Percentiles rank a stretch among this genome's conserved stretches.
Evolutionary conservation across 768 basidiomycete genomes (phyloP).

Genomic region (Ephemerocybe angulata): DNA sequence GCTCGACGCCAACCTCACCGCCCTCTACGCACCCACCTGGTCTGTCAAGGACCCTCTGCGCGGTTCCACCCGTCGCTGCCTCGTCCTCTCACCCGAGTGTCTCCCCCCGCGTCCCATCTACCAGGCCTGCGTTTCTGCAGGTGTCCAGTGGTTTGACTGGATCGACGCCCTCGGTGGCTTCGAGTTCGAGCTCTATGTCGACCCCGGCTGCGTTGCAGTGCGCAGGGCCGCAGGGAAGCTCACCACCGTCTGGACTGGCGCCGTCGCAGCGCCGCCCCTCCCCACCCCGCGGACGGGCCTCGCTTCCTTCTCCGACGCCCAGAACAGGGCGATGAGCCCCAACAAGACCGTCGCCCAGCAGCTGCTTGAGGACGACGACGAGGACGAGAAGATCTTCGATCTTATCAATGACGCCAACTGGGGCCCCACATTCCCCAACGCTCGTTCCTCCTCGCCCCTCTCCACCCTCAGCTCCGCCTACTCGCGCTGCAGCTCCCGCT

Average conservation of each 20-base stretch:
- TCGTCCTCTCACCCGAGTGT: constrained; percentile 65
- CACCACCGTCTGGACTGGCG: constrained; percentile 67
- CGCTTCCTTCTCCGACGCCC: constrained; percentile 19
- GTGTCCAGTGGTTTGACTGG: constrained; percentile 82
- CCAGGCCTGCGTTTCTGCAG: constrained; percentile 63
- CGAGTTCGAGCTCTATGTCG: constrained; percentile 78
- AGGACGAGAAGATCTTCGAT: constrained; percentile 69
- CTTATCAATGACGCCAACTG: constrained; percentile 71
- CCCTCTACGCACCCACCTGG: constrained; percentile 69
- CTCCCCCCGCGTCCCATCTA: constrained; percentile 71
- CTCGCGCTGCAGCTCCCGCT: constrained; percentile 69
- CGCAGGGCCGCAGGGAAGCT: constrained; percentile 44
- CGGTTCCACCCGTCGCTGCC: constrained; percentile 70
- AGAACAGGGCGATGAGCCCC: constrained; percentile 15
- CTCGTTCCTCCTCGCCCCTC: constrained; percentile 54
- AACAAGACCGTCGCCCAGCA: constrained; percentile 70
- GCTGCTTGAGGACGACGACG: constrained; percentile 66
- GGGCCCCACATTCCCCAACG: constrained; percentile 50
- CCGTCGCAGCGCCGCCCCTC: constrained; percentile 30
- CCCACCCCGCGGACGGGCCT: constrained; percentile 19
- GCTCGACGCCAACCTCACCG: constrained; percentile 70
- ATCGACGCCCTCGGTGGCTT: constrained; percentile 61
- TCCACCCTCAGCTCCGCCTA: constrained; percentile 52
- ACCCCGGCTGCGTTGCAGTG: constrained; percentile 74
- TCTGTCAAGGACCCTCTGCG: constrained; percentile 57